Conservation (phyloP, 805 yeast species). For the Schwanniomyces sp. region DNA sequence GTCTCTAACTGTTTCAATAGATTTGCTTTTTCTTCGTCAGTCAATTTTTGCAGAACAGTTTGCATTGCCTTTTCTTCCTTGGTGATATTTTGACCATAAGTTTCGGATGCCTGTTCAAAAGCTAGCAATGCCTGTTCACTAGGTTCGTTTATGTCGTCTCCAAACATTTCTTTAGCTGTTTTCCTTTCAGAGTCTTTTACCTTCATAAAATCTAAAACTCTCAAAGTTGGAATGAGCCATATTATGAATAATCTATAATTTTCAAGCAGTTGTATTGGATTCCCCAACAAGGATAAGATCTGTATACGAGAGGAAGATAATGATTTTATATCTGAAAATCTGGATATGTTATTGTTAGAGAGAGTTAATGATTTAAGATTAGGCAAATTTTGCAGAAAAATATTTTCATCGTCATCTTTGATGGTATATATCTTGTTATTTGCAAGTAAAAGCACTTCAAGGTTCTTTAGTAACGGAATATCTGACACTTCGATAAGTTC, state of each 20-base stretch:
- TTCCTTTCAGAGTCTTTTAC: slow-evolving; percentile 56
- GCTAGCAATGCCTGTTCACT: slow-evolving; percentile 13
- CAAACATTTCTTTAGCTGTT: slow-evolving; percentile 45
- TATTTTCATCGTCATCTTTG: slow-evolving; percentile 22
- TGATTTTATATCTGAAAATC: slow-evolving; percentile 43
- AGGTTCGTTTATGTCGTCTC: slow-evolving; percentile 18
- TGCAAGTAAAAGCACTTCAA: slow-evolving; percentile 58
- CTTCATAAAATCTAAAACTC: slow-evolving; percentile 65
- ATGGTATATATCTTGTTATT: slow-evolving; percentile 56
- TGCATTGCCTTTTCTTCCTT: slow-evolving; percentile 33
- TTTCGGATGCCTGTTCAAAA: not conserved
- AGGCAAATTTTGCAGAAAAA: slow-evolving; percentile 37
- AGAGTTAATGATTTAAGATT: slow-evolving; percentile 54
- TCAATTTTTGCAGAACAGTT: slow-evolving; percentile 44
- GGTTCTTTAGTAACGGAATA: slow-evolving; percentile 44
- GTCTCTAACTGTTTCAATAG: slow-evolving; percentile 54
- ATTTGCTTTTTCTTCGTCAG: slow-evolving; percentile 51
- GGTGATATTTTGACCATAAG: not conserved
- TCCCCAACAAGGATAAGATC: slow-evolving; percentile 53
- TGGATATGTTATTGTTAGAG: slow-evolving; percentile 48
- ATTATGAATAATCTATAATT: slow-evolving; percentile 62
- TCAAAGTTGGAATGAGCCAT: slow-evolving; percentile 62
- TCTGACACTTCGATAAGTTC: slow-evolving; percentile 55
- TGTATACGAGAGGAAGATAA: slow-evolving; percentile 33
- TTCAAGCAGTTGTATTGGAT: slow-evolving; percentile 50